Evolutionary conservation across 352 stramenopile species (phyloP), one percentile per base, ranked within the genome.

Genomic region (Globisporangium carolinianum): DNA sequence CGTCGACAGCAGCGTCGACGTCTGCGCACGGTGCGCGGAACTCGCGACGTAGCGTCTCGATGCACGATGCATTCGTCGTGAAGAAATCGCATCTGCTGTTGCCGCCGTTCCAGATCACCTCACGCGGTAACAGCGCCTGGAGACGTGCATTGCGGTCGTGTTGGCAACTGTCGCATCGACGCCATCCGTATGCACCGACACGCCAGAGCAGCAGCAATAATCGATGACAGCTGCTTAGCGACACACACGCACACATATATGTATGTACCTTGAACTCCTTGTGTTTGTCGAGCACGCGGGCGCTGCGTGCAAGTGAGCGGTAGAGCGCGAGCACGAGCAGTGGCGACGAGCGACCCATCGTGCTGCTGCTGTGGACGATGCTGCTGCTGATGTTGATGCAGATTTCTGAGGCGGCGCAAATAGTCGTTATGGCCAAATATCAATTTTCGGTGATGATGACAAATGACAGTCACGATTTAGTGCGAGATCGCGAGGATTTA

Each of bases 271-370:
- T 91, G 68, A 87, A 91, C 51, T 69, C 67, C 7, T 71, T 68
- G 55, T 73, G 62, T 5, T 56, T 51, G 59, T 91, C 81, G 32
- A 91, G 67, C 59, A 87, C 76, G 61, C 75, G 75, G 48, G 75
- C 72, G 61, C 81, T 87, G 53, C 75, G 81, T 49, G 87, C 56
- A 35, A 89, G 75, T 55, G 78, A 87, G 49, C 79, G 76, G 51
- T 89, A 89, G 56, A 91, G 72, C 68, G 76, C 73, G 53, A 87
- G 57, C 39, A 80, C 76, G 41, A 91, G 64, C 67, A 75, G 80
- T 6, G 57, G 63, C 2, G 76, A 85, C 10, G 45, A 49, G 14
- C 24, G 24, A 32, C 64, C 62, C 69, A 83, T 83, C 3, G 4
- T 46, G 24, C 24, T 32, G 0, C 3, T 32, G 24, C 24, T 32